A percentile compares a stretch with the other conserved stretches of the same genome.
These are phyloP conservation scores for Lichtheimia ornata DNA, from an alignment of 371 early-diverging fungal genomes.

Conservation along the genomic window DNA sequence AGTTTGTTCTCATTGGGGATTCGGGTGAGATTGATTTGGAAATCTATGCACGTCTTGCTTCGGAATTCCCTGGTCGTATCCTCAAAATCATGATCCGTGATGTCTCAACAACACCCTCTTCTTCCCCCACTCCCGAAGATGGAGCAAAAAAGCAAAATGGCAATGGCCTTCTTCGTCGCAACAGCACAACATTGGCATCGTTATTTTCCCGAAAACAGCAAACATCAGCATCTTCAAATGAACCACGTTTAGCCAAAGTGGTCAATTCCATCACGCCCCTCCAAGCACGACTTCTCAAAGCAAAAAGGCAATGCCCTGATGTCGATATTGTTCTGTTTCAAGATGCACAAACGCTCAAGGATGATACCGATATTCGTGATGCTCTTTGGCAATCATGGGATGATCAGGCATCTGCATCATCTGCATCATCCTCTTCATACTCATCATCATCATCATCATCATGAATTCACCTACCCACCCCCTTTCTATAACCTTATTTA, in stretches of 20 bases:
- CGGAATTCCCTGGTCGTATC: conserved; percentile 63
- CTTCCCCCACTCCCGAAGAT: not conserved
- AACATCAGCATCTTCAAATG: not conserved
- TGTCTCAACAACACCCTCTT: conserved; percentile 31
- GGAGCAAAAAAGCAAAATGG: conserved; percentile 4
- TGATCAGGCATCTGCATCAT: conserved; percentile 14
- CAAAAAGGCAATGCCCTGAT: conserved; percentile 18
- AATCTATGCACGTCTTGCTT: conserved; percentile 68
- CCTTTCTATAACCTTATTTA: no score
- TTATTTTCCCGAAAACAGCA: not conserved
- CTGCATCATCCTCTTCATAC: no score
- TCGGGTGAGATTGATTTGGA: conserved; percentile 90
- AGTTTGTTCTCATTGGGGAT: conserved; percentile 89
- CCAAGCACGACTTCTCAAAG: conserved; percentile 28
- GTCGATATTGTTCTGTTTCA: conserved; percentile 37
- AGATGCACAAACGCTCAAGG: conserved; percentile 24
- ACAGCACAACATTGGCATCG: not conserved
- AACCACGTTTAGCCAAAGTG: not conserved
- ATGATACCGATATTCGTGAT: conserved; percentile 28
- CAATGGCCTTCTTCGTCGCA: conserved; percentile 1
- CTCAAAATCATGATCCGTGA: conserved; percentile 87
- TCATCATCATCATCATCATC: no score
- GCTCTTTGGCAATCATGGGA: conserved; percentile 40
- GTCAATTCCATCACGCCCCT: conserved; percentile 15
- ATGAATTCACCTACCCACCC: no score